These are phyloP conservation scores for Paramecium biaurelia DNA, from an alignment of 73 alveolate species.

Conservation along the genomic window DNA sequence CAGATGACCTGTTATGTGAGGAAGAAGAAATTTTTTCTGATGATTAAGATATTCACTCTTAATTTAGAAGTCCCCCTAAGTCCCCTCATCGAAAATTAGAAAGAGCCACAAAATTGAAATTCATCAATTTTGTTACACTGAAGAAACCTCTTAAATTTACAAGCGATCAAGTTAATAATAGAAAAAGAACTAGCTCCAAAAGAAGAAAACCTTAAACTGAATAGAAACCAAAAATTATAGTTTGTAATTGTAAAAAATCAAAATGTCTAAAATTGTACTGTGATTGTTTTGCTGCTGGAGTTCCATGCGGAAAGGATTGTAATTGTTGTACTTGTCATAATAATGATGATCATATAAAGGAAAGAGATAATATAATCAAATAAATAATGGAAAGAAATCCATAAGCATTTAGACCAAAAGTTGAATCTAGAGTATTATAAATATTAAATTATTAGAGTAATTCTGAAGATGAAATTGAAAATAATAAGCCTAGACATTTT, in stretches of 20 bases:
- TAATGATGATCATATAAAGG: constrained; percentile 81
- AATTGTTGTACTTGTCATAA: constrained; percentile 93
- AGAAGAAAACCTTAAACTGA: constrained; percentile 28
- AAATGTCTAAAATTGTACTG: constrained; percentile 94
- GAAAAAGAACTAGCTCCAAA: constrained; percentile 19
- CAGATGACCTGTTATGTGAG: neutral
- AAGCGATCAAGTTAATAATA: neutral
- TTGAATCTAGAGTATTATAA: constrained; percentile 38
- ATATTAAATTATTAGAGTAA: neutral
- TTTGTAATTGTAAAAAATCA: constrained; percentile 93
- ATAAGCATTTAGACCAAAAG: constrained; percentile 89
- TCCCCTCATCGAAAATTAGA: neutral
- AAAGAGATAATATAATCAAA: constrained; percentile 79
- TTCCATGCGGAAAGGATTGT: constrained; percentile 87
- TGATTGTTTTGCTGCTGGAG: constrained; percentile 95
- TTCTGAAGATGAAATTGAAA: constrained; percentile 45
- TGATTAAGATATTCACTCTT: neutral
- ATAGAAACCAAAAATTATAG: constrained; percentile 57
- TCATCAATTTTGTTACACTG: neutral
- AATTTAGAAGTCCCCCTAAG: constrained; percentile 1
- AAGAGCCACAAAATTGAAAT: constrained; percentile 24
- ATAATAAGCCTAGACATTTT: constrained; percentile 65
- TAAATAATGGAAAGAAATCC: constrained; percentile 94
- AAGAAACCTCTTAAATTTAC: constrained; percentile 29
- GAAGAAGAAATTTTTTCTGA: neutral